These are phyloP conservation scores for Paraphaeosphaeria sporulosa DNA, from an alignment of 2,329 filamentous ascomycete species.

Conservation along the genomic window DNA sequence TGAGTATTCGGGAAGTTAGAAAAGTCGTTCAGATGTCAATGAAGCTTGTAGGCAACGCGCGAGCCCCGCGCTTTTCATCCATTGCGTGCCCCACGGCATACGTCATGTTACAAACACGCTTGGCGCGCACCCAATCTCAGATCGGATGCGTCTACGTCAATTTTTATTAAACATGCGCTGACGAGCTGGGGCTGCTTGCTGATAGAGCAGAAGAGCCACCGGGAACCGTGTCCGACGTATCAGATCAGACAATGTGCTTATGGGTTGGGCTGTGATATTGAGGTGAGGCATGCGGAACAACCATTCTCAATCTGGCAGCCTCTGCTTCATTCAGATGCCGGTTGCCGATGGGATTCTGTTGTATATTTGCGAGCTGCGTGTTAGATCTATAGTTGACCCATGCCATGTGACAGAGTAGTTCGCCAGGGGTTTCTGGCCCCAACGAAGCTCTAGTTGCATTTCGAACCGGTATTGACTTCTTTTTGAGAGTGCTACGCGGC, in stretches of 20 bases:
- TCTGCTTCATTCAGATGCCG: background rate
- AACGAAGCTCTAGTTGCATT: no score
- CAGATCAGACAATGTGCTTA: background rate
- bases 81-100: slow-evolving; percentile 32
- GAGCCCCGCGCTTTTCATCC: slow-evolving; percentile 24
- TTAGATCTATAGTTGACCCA: no score
- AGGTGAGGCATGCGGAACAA: background rate
- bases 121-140: slow-evolving; percentile 18
- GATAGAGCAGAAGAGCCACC: background rate
- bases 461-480: no score
- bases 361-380: background rate
- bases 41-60: slow-evolving; percentile 7
- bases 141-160: slow-evolving; percentile 39
- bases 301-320: background rate
- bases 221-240: background rate
- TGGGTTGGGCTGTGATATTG: background rate
- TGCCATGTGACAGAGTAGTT: no score
- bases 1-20: background rate
- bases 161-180: slow-evolving; percentile 20
- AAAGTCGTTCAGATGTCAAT: slow-evolving; percentile 6
- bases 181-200: slow-evolving; percentile 16
- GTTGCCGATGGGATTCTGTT: background rate
- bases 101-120: slow-evolving; percentile 30
- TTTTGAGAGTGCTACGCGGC: no score
- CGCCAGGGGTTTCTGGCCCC: background rate